phyloP scores from a whole-genome alignment of 129 eudicot genomes.

The Ambrosia trifida region DNA sequence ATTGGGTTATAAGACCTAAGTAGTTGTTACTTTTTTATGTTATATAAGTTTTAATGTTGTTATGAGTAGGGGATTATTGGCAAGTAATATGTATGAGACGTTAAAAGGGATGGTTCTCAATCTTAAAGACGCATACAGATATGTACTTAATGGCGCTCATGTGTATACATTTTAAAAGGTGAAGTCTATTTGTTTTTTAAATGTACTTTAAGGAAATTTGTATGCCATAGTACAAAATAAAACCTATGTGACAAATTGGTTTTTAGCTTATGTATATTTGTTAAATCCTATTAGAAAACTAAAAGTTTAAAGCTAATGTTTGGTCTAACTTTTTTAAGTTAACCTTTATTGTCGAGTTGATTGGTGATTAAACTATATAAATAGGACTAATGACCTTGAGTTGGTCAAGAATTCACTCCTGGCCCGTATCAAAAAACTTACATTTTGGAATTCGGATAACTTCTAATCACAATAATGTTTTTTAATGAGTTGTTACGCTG shows the following conservation, averaged over 20 bases:
- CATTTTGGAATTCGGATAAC: slow-evolving; percentile 80
- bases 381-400: slow-evolving; percentile 49
- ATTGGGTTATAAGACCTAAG: too few species aligned
- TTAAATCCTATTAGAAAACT: neutral
- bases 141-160: slow-evolving; percentile 85
- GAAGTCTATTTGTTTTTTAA: neutral
- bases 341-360: slow-evolving; percentile 78
- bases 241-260: too few species aligned
- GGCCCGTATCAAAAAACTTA: slow-evolving; percentile 62
- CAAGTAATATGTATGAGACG: slow-evolving; percentile 82
- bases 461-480: neutral
- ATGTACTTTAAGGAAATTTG: neutral
- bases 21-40: too few species aligned
- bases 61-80: slow-evolving; percentile 69
- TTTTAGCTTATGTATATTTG: neutral
- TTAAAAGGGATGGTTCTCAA: slow-evolving; percentile 80
- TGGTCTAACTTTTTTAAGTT: slow-evolving; percentile 44
- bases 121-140: slow-evolving; percentile 65
- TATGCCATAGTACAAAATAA: neutral
- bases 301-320: neutral
- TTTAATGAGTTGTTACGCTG: neutral
- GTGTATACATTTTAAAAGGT: slow-evolving; percentile 79
- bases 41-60: too few species aligned
- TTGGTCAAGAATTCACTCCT: slow-evolving; percentile 60
- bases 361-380: slow-evolving; percentile 69